Base-by-base conservation (phyloP, 129 eudicot species). In the sunflower (Helianthus annuus) region DNA sequence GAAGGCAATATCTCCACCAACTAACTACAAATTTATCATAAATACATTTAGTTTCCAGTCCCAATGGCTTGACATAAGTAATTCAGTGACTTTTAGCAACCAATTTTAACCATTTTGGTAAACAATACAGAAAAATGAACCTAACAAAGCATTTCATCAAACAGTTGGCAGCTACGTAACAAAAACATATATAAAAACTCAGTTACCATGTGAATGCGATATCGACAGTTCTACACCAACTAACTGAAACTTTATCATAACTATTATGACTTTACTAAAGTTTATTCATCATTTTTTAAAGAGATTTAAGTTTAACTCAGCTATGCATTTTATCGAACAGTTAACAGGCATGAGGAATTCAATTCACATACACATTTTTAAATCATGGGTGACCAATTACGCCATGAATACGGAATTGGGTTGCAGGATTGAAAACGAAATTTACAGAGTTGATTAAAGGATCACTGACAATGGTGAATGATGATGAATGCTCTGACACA, bases 1-100 rank as follows among this genome's bases (percentile, higher is more conserved):
- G 81, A 77, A 77, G 51, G 53, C 81, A 77, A 77, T 77, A 69
- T 60, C 63, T 59, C 55, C 76, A 77, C 81, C 81, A 69, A 74
- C 78, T 74, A 74, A 74, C 78, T 39, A 74, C 65, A 71, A 64
- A 54, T 64, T 74, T 64, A 38, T 62, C 70, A 73, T 73, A 15
- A 64, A 64, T 40, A 42, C n/a, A 48, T 49, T 12, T 10, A 49
- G 6, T 49, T 49, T 49, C 4, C n/a, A 49, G 16, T 49, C 5
- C 55, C 55, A 49, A 49, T 49, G 55, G 12, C 55, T 49, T 49
- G 55, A 49, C 16, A 49, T 11, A 13, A 10, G 55, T 49, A 49
- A 49, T 2, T 49, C 55, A 49, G 6, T 49, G 55, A n/a, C 16
- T 49, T 49, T 49, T 49, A 7, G 46, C 46, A 42, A 7, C 45